phyloP scores from a whole-genome alignment of 75 land plant genomes.

The Gnetum montanum region DNA sequence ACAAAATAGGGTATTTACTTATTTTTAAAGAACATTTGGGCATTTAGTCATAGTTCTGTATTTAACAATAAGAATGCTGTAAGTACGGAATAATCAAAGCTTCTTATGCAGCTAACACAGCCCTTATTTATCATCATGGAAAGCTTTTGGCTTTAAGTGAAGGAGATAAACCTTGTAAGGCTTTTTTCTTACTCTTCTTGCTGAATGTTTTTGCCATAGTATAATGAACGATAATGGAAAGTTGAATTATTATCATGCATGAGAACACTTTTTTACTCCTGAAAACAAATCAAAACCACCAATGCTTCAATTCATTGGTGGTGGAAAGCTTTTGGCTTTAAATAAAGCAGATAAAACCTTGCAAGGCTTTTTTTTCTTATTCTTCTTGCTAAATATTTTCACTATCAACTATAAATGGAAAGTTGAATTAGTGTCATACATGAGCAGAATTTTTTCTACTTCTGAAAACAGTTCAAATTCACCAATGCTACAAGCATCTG shows the following conservation, averaged over 20 bases:
- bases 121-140: conserved; percentile 80
- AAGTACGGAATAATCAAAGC: too few species aligned
- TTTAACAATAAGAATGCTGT: too few species aligned
- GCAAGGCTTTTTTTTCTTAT: neutral
- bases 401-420: neutral
- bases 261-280: neutral
- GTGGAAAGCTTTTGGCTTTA: neutral
- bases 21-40: too few species aligned
- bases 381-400: neutral
- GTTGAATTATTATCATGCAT: neutral
- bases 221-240: neutral
- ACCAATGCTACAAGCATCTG: neutral
- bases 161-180: conserved; percentile 94
- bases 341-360: neutral
- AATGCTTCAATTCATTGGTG: neutral
- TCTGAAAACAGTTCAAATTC: neutral
- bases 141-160: conserved; percentile 75
- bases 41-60: too few species aligned
- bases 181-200: neutral
- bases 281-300: neutral
- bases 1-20: too few species aligned
- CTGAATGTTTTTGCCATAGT: neutral
- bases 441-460: neutral
- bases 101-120: conserved; percentile 65
- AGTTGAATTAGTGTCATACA: neutral